Conservation (phyloP, 176 grass and related monocot genomes). For the Eragrostis nindensis region DNA sequence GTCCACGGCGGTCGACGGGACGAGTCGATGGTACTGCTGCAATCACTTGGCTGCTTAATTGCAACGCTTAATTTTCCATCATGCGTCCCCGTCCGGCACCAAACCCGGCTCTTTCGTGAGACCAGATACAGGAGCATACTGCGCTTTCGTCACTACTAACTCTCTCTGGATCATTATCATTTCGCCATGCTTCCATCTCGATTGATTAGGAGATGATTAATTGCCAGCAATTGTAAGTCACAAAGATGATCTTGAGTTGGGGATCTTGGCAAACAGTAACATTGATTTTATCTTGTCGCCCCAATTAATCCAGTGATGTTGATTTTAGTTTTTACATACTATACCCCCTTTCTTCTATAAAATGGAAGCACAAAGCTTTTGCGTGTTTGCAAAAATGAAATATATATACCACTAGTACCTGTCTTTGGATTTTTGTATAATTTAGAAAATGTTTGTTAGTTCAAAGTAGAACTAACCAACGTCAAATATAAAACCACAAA, state of each 20-base stretch:
- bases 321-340: no score
- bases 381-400: no score
- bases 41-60: conserved; percentile 6
- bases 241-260: no score
- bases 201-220: background rate
- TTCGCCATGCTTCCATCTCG: background rate
- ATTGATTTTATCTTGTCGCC: background rate
- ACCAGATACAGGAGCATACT: conserved; percentile 6
- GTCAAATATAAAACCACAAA: background rate
- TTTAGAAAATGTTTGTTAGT: no score
- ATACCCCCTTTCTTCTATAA: no score
- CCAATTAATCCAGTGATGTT: no score
- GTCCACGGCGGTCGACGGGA: background rate
- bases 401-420: no score
- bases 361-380: no score
- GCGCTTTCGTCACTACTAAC: conserved; percentile 1
- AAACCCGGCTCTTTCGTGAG: conserved; percentile 16
- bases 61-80: background rate
- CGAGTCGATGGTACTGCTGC: background rate
- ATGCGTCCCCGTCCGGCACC: conserved; percentile 32
- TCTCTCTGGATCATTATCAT: background rate
- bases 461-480: background rate
- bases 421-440: no score
- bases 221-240: no score
- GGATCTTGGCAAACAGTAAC: background rate